phyloP scores from a whole-genome alignment of 495 filamentous ascomycete species.

The Lineolata rhizophorae region DNA sequence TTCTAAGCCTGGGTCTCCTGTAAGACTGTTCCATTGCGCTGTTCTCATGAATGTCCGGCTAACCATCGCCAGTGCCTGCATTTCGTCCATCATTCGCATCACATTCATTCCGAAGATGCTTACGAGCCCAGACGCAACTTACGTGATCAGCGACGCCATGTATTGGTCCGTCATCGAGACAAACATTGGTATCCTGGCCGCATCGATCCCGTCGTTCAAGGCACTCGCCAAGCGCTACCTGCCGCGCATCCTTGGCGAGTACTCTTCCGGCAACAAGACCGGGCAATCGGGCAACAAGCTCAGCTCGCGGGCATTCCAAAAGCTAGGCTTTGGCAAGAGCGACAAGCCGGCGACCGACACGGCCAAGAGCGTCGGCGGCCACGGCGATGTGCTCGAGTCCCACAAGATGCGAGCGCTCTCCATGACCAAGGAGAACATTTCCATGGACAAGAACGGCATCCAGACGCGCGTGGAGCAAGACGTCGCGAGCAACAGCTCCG shows the following conservation, averaged over 20 bases:
- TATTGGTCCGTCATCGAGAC: slow-evolving; percentile 1
- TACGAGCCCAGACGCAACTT: neutral
- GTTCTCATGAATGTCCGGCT: no score
- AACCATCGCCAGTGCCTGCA: slow-evolving; percentile 1
- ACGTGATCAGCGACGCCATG: neutral
- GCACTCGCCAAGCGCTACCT: slow-evolving; percentile 1
- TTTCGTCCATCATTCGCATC: neutral
- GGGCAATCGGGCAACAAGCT: neutral
- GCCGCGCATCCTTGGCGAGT: slow-evolving; percentile 1
- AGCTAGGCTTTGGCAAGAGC: neutral
- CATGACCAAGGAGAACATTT: no score
- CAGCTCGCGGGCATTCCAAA: no score
- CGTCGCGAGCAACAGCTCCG: neutral
- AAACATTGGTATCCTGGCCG: neutral
- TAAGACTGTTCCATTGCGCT: no score
- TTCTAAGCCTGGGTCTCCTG: neutral
- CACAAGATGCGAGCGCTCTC: neutral
- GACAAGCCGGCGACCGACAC: neutral
- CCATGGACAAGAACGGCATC: neutral
- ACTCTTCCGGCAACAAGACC: neutral
- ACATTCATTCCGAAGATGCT: neutral
- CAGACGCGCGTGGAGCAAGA: neutral
- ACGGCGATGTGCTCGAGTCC: neutral
- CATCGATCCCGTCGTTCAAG: slow-evolving; percentile 1
- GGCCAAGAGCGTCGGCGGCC: neutral